Conservation (phyloP, 2,329 filamentous ascomycete species). For the Fusarium sp. region DNA sequence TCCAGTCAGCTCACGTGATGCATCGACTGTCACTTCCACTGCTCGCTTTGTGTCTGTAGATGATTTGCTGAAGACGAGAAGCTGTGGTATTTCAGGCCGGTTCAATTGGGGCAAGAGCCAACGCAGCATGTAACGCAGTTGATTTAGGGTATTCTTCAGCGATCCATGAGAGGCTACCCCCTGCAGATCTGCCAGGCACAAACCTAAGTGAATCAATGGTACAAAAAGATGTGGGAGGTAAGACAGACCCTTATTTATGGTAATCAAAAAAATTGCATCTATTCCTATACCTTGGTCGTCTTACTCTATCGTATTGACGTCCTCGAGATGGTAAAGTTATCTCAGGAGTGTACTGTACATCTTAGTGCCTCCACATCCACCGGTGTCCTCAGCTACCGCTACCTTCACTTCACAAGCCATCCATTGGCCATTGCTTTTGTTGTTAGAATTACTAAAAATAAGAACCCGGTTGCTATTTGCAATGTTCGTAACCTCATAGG, state of each 20-base stretch:
- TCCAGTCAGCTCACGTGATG: conserved; percentile 34
- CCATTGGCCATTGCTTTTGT: background rate
- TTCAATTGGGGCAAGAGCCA: background rate
- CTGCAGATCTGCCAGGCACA: background rate
- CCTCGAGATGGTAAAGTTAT: background rate
- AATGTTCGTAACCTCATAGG: conserved; percentile 26
- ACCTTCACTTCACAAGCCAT: background rate
- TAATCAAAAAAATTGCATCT: background rate
- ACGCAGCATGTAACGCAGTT: conserved; percentile 20
- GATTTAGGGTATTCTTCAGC: conserved; percentile 18
- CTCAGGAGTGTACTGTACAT: background rate
- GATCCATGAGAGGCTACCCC: background rate
- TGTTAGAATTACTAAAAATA: conserved; percentile 7
- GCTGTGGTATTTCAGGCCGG: conserved; percentile 8
- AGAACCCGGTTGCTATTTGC: background rate
- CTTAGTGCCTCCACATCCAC: background rate
- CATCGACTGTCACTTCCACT: background rate
- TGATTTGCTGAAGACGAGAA: conserved; percentile 27
- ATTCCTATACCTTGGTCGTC: background rate
- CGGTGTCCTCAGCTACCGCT: background rate
- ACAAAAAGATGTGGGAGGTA: background rate
- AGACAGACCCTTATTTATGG: background rate
- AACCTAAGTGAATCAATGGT: background rate
- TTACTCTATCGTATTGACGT: background rate
- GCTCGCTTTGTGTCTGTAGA: conserved; percentile 25